A percentile compares a stretch with the other conserved stretches of the same genome.
Conservation (phyloP, 192 early-diverging fungal genomes). For the Podila epicladia region DNA sequence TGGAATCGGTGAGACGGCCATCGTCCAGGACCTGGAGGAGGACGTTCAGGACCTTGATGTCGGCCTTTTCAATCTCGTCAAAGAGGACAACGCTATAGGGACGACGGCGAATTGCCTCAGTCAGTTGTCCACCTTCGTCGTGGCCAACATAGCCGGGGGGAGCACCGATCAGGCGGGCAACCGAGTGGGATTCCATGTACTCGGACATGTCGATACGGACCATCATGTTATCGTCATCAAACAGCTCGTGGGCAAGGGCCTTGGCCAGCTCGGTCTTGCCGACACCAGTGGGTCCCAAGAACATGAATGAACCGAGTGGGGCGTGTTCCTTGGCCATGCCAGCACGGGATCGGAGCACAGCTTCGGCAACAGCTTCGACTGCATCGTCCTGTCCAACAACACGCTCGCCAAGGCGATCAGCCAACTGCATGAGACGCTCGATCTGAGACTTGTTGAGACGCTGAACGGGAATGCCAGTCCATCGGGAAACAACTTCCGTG, state of each 20-base stretch:
- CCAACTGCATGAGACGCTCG: slow-evolving; percentile 84
- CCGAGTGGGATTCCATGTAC: slow-evolving; percentile 93
- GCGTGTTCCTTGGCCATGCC: slow-evolving; percentile 83
- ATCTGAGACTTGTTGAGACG: slow-evolving; percentile 86
- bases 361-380: slow-evolving; percentile 90
- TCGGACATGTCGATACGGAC: slow-evolving; percentile 99
- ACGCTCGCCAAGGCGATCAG: slow-evolving; percentile 78
- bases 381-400: slow-evolving; percentile 96
- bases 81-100: slow-evolving; percentile 96
- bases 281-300: slow-evolving; percentile 96
- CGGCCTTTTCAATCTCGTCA: slow-evolving; percentile 99
- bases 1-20: slow-evolving; percentile 90
- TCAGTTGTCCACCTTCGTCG: slow-evolving; percentile 96
- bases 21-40: slow-evolving; percentile 92
- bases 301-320: slow-evolving; percentile 93
- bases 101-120: slow-evolving; percentile 89
- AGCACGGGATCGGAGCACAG: slow-evolving; percentile 89
- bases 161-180: slow-evolving; percentile 91
- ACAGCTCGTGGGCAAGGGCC: slow-evolving; percentile 86
- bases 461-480: slow-evolving; percentile 98
- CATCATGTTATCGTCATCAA: slow-evolving; percentile 96
- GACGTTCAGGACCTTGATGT: slow-evolving; percentile 82
- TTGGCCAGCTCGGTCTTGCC: slow-evolving; percentile 92
- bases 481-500: slow-evolving; percentile 91
- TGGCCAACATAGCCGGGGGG: slow-evolving; percentile 98